Evolutionary conservation across 2,329 filamentous ascomycete genomes (phyloP).

Genomic region (Mariannaea sp.): DNA sequence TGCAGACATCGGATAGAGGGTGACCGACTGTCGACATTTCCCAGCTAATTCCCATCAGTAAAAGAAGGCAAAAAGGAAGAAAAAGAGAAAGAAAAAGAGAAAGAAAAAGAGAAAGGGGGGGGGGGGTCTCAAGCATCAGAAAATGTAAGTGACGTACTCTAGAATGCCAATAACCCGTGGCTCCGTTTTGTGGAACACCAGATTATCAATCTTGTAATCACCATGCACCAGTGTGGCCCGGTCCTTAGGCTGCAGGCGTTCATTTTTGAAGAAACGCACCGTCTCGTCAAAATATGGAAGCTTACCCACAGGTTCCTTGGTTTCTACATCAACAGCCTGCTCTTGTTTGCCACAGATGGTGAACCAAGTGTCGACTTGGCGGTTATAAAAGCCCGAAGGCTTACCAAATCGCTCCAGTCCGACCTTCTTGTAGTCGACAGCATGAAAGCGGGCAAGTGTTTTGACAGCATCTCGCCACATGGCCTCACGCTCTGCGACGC

Average conservation of each 20-base stretch:
- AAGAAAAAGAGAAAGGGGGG: too few relatives aligned
- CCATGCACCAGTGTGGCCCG: conserved; percentile 84
- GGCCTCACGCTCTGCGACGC: conserved; percentile 68
- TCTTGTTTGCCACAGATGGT: conserved; percentile 81
- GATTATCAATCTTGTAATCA: conserved; percentile 94
- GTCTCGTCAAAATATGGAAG: conserved; percentile 85
- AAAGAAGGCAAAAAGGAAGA: too few relatives aligned
- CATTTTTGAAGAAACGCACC: conserved; percentile 75
- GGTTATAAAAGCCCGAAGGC: conserved; percentile 76
- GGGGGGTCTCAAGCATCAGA: too few relatives aligned
- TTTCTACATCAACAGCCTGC: conserved; percentile 75
- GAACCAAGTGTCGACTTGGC: conserved; percentile 83
- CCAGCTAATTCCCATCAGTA: conserved; percentile 62
- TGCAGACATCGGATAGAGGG: conserved; percentile 87
- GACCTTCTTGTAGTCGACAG: conserved; percentile 68
- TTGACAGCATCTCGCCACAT: conserved; percentile 88
- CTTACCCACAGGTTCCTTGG: conserved; percentile 73
- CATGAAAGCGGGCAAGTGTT: conserved; percentile 85
- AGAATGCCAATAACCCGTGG: conserved; percentile 88
- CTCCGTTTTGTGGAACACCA: conserved; percentile 88
- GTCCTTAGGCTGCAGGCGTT: conserved; percentile 73
- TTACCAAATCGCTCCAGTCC: conserved; percentile 77
- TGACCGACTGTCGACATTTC: conserved; percentile 99
- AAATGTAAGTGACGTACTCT: conserved; percentile 65
- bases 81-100: too few relatives aligned